Base-by-base conservation (phyloP, 73 alveolate species). In the Stentor roeselii region DNA sequence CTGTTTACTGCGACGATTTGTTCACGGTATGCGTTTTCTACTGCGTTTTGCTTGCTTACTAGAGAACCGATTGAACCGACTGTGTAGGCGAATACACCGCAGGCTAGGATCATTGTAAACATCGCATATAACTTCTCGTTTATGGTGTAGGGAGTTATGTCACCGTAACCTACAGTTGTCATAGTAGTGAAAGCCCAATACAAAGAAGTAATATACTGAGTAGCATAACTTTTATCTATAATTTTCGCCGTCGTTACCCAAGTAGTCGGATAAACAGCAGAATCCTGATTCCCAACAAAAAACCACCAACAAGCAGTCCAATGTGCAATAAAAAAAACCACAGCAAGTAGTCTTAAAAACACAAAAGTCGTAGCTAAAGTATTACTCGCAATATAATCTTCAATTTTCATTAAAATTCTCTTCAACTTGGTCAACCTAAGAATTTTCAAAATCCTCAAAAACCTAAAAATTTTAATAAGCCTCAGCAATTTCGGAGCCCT, bases 151-250 rank as follows among this genome's bases (percentile, higher is more conserved):
- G 99, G 99, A 32, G 36, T 59, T 3, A 95, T 91, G 82, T 95
- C 99, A 38, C 99, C 99, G 91, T 95, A 95, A 2, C 99, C 99
- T 21, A 95, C 93, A 14, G 97, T 91, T 0, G 99, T 90, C 96
- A 95, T 95, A 1, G 99, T 95, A 34, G 95, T 82, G 59, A 92
- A 86, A 6, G 97, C 94, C 91, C 95, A 95, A 87, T 92, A 95
- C 3, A 93, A 67, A 6, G 94, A 38, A 6, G 95, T 82, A 0
- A 95, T 67, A 84, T 95, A 95, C 59, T 82, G 39, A 39, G 61
- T 83, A 2, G 36, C 30, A 37, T 42, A 41, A 6, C 60, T 80
- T 4, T 32, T 76, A 59, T 59, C 84, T 2, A 30, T 60, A 35
- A 92, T 58, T 36, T 87, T 83, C 2, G 80, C 36, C 3, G 34